Evolutionary conservation across 2,329 filamentous ascomycete species (phyloP).

Genomic region (Fusarium newnesense): DNA sequence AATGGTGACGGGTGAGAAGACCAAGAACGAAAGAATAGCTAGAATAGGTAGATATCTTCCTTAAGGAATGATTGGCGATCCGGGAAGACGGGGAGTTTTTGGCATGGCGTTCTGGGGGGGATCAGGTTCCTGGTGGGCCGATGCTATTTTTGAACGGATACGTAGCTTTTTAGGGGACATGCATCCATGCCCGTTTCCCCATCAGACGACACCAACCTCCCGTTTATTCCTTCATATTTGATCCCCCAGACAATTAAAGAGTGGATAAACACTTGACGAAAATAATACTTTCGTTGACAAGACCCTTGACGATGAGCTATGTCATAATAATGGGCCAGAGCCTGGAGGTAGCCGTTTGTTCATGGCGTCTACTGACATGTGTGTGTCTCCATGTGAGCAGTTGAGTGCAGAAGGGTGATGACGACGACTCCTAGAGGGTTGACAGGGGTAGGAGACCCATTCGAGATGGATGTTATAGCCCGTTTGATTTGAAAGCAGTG

Average conservation of each 20-base stretch:
- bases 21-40: slow-evolving; percentile 8
- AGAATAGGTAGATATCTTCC: not conserved
- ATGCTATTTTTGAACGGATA: slow-evolving; percentile 26
- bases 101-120: not conserved
- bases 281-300: slow-evolving; percentile 4
- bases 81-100: slow-evolving; percentile 18
- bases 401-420: slow-evolving; percentile 18
- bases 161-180: slow-evolving; percentile 8
- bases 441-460: slow-evolving; percentile 21
- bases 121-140: slow-evolving; percentile 10
- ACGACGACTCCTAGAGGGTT: slow-evolving; percentile 28
- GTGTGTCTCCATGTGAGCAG: not conserved
- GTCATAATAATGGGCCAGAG: slow-evolving; percentile 3
- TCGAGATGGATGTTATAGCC: not conserved
- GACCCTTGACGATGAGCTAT: slow-evolving; percentile 2
- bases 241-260: not conserved
- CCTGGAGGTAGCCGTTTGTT: slow-evolving; percentile 10
- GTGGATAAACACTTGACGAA: slow-evolving; percentile 2
- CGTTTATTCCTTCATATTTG: not conserved
- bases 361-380: not conserved
- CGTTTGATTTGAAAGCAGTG: not conserved
- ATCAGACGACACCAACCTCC: slow-evolving; percentile 21
- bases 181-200: slow-evolving; percentile 4
- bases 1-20: slow-evolving; percentile 14
- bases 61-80: not conserved